phyloP scores from a whole-genome alignment of 2,329 filamentous ascomycete genomes.

The Corinectria fuckeliana region DNA sequence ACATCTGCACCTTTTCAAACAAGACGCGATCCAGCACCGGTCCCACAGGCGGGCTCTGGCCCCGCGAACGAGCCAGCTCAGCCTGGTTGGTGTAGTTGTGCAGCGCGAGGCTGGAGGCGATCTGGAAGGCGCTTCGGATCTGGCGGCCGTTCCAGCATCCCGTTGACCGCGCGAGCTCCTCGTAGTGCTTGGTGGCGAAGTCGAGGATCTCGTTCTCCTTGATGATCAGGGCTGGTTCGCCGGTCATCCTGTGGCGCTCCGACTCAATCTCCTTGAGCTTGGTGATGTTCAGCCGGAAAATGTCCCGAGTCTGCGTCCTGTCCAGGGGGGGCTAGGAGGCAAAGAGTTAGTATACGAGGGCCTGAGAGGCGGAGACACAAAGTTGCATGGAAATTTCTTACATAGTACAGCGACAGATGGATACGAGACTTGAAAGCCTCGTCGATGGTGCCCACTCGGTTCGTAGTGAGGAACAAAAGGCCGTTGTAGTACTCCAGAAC shows the following conservation, averaged over 20 bases:
- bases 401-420: constrained; percentile 52
- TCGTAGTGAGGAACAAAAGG: constrained; percentile 58
- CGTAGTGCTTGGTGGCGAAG: constrained; percentile 45
- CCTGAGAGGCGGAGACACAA: neutral
- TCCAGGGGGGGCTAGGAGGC: constrained; percentile 42
- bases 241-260: constrained; percentile 45
- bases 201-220: constrained; percentile 45
- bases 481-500: constrained; percentile 56
- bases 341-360: neutral
- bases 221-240: constrained; percentile 44
- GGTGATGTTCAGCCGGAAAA: constrained; percentile 49
- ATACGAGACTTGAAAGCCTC: constrained; percentile 58
- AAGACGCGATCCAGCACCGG: constrained; percentile 46
- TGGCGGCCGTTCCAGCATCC: constrained; percentile 48
- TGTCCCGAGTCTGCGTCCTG: constrained; percentile 47
- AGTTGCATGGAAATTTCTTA: constrained; percentile 5
- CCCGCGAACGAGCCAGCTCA: constrained; percentile 40
- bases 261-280: constrained; percentile 47
- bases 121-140: constrained; percentile 48
- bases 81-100: constrained; percentile 43
- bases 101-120: constrained; percentile 46
- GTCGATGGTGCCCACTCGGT: constrained; percentile 55
- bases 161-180: constrained; percentile 37
- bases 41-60: constrained; percentile 44
- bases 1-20: constrained; percentile 53